Percentiles rank a stretch among this genome's conserved stretches.
phyloP scores from a whole-genome alignment of 306 rosid genomes.

The Leucaena leucocephala region DNA sequence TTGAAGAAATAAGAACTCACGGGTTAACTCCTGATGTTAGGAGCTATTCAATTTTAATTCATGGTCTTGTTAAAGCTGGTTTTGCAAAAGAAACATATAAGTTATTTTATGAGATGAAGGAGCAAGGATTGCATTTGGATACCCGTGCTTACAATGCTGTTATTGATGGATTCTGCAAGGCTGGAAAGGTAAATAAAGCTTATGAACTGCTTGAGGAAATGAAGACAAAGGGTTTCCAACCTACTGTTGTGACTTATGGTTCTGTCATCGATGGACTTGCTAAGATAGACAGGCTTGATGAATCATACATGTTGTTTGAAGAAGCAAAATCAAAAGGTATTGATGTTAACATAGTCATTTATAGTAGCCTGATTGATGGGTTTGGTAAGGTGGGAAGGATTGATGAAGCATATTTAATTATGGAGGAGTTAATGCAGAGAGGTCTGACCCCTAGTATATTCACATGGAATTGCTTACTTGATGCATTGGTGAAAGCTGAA shows the following conservation, averaged over 20 bases:
- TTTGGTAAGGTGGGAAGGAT: conserved; percentile 96
- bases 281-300: conserved; percentile 92
- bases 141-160: conserved; percentile 57
- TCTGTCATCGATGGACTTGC: conserved; percentile 91
- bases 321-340: conserved; percentile 83
- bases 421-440: conserved; percentile 93
- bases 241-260: conserved; percentile 89
- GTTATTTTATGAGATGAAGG: conserved; percentile 81
- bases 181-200: conserved; percentile 85
- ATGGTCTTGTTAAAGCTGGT: conserved; percentile 86
- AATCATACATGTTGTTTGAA: conserved; percentile 95
- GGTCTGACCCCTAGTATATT: conserved; percentile 78
- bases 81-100: conserved; percentile 79
- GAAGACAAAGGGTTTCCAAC: conserved; percentile 80
- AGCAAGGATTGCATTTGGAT: conserved; percentile 61
- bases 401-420: conserved; percentile 85
- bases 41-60: conserved; percentile 88
- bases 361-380: conserved; percentile 89
- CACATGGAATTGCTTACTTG: conserved; percentile 93
- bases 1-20: conserved; percentile 72
- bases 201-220: conserved; percentile 92
- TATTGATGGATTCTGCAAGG: conserved; percentile 90
- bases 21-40: conserved; percentile 72
- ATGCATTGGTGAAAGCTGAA: conserved; percentile 89
- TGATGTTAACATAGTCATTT: conserved; percentile 74